Base-by-base conservation (phyloP, 306 rosid genomes). In the Cucurbita argyrosperma region DNA sequence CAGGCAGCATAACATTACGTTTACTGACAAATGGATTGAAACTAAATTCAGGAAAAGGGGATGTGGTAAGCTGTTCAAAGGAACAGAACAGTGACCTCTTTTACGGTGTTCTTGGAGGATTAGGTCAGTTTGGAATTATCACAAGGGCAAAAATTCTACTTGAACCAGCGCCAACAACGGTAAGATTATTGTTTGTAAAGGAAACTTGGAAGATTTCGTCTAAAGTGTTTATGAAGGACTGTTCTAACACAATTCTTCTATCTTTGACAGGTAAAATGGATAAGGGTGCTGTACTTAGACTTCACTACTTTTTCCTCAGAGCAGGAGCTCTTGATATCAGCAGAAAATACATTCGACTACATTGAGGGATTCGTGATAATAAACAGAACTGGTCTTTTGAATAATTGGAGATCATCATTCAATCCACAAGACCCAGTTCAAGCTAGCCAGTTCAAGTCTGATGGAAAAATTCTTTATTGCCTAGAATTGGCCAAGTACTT, bases 341-440 rank as follows among this genome's bases (percentile, higher is more conserved):
- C 65, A 74, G 85, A 79, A 71, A 76, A 82, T 2, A 79, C 84
- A 58, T 94, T 94, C 56, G 92, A 91, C 80, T 94, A 91, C 64
- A 75, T 94, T 46, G 99, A 94, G 85, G 99, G 97, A 18, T 89
- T 94, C 77, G 99, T 91, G 74, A 89, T 89, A 54, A 88, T 94
- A 79, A 94, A 94, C 90, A 83, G 96, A 84, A 89, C 97, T 4
- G 95, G 91, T 71, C 85, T 91, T 76, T 76, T 94, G 58, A 91
- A 94, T 86, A 91, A 89, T 79, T 94, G 99, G 99, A 85, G 97
- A 79, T 89, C 87, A 68, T 88, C 95, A n/a, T 94, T 94, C 87
- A 82, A 89, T 80, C 96, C 97, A 5, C 89, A 89, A 62, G 96
- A 88, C 80, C 96, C 91, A 7, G 85, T 88, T 85, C 95, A 87